phyloP scores from a whole-genome alignment of 1,139 yeast genomes.

The Geotrichum candidum region DNA sequence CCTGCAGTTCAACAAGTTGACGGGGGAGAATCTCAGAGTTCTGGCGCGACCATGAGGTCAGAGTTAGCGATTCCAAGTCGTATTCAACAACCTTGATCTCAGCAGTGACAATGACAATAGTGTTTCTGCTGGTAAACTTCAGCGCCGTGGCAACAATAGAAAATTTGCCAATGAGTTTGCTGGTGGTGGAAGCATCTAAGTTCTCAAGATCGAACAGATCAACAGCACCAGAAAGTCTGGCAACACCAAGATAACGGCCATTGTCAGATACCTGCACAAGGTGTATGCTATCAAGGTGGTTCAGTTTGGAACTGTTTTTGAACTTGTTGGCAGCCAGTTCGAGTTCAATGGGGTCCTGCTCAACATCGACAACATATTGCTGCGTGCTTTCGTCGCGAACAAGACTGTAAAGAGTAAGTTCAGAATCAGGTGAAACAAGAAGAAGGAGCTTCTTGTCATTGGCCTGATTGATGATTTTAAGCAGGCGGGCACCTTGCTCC shows the following conservation, averaged over 20 bases:
- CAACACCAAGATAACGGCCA: constrained; percentile 45
- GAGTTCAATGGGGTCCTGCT: constrained; percentile 15
- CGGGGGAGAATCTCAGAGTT: constrained; percentile 72
- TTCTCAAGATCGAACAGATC: constrained; percentile 44
- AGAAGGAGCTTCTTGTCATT: constrained; percentile 35
- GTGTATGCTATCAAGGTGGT: constrained; percentile 43
- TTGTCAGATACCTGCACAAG: constrained; percentile 46
- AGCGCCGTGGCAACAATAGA: constrained; percentile 60
- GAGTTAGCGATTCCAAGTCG: constrained; percentile 32
- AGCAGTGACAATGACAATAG: constrained; percentile 61
- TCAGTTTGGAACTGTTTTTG: constrained; percentile 28
- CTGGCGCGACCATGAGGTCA: constrained; percentile 74
- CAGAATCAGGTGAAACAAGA: constrained; percentile 61
- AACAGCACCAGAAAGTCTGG: constrained; percentile 61
- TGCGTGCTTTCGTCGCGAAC: constrained; percentile 19
- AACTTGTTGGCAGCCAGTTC: constrained; percentile 33
- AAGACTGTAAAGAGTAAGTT: constrained; percentile 48
- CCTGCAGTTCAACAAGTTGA: constrained; percentile 53
- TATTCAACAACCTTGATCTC: constrained; percentile 75
- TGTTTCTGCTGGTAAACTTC: constrained; percentile 46
- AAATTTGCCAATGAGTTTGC: constrained; percentile 41
- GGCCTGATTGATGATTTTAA: constrained; percentile 13
- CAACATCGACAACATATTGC: constrained; percentile 11
- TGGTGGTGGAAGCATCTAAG: constrained; percentile 10
- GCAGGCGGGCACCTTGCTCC: constrained; percentile 50